These are phyloP conservation scores for Trichophyton schoenleinii DNA, from an alignment of 2,329 filamentous ascomycete species.

Conservation along the genomic window DNA sequence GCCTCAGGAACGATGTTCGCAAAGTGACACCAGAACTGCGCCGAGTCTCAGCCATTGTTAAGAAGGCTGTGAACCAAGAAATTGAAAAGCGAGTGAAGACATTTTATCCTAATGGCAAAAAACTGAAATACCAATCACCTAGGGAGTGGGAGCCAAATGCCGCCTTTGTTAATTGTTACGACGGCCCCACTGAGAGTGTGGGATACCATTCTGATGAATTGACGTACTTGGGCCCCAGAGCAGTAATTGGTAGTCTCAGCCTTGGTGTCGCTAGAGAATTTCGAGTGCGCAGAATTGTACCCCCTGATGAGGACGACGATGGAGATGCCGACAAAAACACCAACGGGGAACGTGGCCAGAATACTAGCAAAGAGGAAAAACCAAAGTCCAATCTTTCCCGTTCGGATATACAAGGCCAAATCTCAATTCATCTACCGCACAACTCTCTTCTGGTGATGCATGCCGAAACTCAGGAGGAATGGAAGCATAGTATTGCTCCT, in stretches of 20 bases:
- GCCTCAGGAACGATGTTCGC: conserved; percentile 60
- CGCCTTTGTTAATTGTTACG: conserved; percentile 89
- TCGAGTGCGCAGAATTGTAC: conserved; percentile 64
- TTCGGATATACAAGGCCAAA: conserved; percentile 64
- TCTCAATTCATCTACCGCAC: conserved; percentile 85
- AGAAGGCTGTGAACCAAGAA: conserved; percentile 63
- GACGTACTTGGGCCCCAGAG: conserved; percentile 79
- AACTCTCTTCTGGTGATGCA: conserved; percentile 94
- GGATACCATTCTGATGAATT: conserved; percentile 89
- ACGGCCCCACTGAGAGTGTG: conserved; percentile 66
- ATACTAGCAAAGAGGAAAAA: conserved; percentile 6
- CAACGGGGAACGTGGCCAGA: conserved; percentile 30
- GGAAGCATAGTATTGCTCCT: conserved; percentile 79
- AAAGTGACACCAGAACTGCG: conserved; percentile 62
- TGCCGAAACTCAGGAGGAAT: conserved; percentile 92
- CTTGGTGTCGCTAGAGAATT: conserved; percentile 91
- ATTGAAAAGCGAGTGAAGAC: conserved; percentile 58
- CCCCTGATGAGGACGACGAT: conserved; percentile 39
- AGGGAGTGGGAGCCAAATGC: conserved; percentile 70
- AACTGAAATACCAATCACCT: conserved; percentile 65
- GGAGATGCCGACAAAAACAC: conserved; percentile 23
- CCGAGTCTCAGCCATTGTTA: conserved; percentile 56
- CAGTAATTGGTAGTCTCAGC: conserved; percentile 80
- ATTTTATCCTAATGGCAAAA: conserved; percentile 56
- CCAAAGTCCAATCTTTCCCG: conserved; percentile 12